Evolutionary conservation across 495 filamentous ascomycete species (phyloP), one percentile per base, ranked within the genome.

Genomic region (Aspergillus asperescens): DNA sequence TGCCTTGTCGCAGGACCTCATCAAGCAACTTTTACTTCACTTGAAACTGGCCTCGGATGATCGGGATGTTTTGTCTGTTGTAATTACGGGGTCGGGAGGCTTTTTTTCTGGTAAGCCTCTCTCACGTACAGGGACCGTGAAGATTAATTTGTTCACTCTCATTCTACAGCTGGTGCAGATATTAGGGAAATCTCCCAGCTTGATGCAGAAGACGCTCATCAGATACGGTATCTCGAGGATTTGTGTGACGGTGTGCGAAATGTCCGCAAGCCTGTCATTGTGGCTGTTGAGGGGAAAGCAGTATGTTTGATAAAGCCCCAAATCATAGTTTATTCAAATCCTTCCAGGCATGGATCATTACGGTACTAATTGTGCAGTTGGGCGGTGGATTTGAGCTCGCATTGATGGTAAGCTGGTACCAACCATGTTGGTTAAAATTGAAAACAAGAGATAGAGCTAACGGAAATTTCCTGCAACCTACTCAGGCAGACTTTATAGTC

Each of bases 381-480:
- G 49, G 49, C 12, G 49, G 49, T 7, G 49, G 49, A 16, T 52
- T 52, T 22, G 49, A 52, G n/a, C 39, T 52, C 15, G 49, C 49
- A 4, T 35, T 52, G 28, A 52, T 52, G 49, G 49, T 52, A 24
- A 16, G 39, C 27, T 32, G 18, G 7, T 15, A 31, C 28, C 19
- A 28, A 28, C 25, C 25, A 8, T 28, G 25, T 28, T 28, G 25
- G 4, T 4, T 28, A 8, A 28, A 28, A 28, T 5, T 28, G 25
- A 28, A n/a, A n/a, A n/a, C n/a, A n/a, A n/a, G n/a, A 28, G 25
- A 28, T 38, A 38, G 16, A n/a, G 1, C 20, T 46, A 29, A 16
- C 16, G 23, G 24, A 10, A 19, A 43, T 29, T 29, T 27, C 25
- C 4, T 8, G 25, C 34, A 18, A 13, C 3, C 5, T 20, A 23